A percentile compares a stretch with the other conserved stretches of the same genome.
Evolutionary conservation across 441 rosid species (phyloP).

Genomic region (Euphorbia celastroides): DNA sequence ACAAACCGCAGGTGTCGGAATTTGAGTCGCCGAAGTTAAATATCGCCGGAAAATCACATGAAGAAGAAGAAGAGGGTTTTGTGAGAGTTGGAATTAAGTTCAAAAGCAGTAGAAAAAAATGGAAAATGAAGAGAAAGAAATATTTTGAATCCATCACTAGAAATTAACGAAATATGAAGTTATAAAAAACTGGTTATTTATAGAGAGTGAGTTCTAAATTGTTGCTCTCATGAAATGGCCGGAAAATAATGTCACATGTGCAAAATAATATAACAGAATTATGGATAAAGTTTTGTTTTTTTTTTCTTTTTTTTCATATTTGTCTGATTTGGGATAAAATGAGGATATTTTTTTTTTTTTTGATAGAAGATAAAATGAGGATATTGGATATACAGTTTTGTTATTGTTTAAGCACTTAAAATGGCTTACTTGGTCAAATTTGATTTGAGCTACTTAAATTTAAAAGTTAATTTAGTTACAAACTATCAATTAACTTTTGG

Average conservation of each 20-base stretch:
- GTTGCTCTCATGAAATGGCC: not conserved
- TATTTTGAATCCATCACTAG: not conserved
- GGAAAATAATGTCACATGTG: not conserved
- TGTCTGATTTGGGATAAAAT: not conserved
- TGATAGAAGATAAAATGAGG: no score
- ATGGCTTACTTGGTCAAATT: not conserved
- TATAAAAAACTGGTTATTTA: not conserved
- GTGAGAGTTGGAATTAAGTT: not conserved
- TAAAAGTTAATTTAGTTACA: not conserved
- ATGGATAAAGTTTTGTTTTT: not conserved
- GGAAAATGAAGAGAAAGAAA: not conserved
- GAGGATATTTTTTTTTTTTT: no score
- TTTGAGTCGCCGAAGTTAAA: constrained; percentile 46
- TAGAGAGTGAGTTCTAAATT: not conserved
- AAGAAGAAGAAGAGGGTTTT: not conserved
- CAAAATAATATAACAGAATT: not conserved
- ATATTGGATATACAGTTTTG: not conserved
- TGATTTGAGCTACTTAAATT: no score
- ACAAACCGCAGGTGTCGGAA: constrained; percentile 41
- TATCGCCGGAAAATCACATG: constrained; percentile 33
- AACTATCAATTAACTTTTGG: no score
- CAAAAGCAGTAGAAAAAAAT: not conserved
- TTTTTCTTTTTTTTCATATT: not conserved
- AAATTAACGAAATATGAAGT: not conserved
- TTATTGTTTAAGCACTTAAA: not conserved